phyloP scores from a whole-genome alignment of 164 flowering plant species.

The Houttuynia cordata region DNA sequence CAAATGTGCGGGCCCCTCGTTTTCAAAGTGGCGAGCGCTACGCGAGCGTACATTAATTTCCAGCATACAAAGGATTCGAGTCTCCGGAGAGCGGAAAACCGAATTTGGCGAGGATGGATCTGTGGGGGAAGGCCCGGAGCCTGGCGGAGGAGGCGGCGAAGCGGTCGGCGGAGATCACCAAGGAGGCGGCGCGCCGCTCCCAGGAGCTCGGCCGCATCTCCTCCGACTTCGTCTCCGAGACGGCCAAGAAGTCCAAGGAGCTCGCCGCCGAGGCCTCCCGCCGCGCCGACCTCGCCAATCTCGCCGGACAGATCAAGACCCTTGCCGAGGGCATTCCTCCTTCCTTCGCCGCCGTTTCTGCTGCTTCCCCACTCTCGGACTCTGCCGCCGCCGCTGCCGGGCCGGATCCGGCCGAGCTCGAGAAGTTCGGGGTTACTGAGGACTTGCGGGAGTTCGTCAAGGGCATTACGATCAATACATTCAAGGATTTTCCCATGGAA shows the following conservation, averaged over 20 bases:
- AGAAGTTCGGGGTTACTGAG: conserved; percentile 62
- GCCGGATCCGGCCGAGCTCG: conserved; percentile 29
- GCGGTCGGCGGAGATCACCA: conserved; percentile 43
- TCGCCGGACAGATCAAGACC: conserved; percentile 56
- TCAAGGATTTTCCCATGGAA: conserved; percentile 60
- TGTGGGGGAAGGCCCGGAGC: too few relatives aligned
- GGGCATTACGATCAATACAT: conserved; percentile 51
- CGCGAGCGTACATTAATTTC: too few relatives aligned
- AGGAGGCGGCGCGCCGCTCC: conserved; percentile 49
- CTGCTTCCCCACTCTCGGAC: conserved; percentile 17
- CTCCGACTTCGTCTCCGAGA: conserved; percentile 44
- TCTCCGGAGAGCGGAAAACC: too few relatives aligned
- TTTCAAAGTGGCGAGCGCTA: too few relatives aligned
- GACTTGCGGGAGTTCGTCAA: conserved; percentile 76
- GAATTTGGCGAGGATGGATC: too few relatives aligned
- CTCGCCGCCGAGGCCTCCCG: conserved; percentile 59
- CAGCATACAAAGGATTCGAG: too few relatives aligned
- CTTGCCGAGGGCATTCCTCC: conserved; percentile 27
- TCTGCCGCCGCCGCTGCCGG: conserved; percentile 12
- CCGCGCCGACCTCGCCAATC: conserved; percentile 38
- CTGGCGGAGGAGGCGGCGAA: conserved; percentile 1
- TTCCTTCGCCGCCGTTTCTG: conserved; percentile 3
- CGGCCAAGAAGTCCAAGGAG: conserved; percentile 56
- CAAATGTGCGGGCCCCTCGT: too few relatives aligned
- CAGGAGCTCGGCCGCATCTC: conserved; percentile 41